phyloP scores from a whole-genome alignment of 2,329 filamentous ascomycete genomes.

The Elsinoe necatrix region DNA sequence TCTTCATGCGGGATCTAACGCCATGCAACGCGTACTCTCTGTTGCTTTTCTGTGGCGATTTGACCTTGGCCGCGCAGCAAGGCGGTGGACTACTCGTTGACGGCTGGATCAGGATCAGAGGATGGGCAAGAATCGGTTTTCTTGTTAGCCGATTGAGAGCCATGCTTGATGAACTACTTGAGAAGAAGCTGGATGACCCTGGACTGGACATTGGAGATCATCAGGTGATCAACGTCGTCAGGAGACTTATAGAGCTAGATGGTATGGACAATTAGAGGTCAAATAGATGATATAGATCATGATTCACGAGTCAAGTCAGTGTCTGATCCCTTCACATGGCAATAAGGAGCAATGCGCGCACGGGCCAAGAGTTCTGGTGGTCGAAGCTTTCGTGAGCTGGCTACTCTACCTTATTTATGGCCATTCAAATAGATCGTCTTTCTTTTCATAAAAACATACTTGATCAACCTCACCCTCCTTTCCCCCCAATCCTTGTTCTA shows the following conservation, averaged over 20 bases:
- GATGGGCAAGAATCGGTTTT: conserved; percentile 92
- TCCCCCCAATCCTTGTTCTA: neutral
- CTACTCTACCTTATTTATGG: neutral
- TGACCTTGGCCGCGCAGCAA: conserved; percentile 72
- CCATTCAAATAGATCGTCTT: neutral
- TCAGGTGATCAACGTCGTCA: conserved; percentile 68
- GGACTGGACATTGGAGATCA: conserved; percentile 36
- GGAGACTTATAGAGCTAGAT: conserved; percentile 78
- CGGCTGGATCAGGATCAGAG: conserved; percentile 76
- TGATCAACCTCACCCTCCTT: neutral
- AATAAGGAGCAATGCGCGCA: neutral
- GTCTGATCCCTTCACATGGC: neutral
- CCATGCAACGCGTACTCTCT: conserved; percentile 87
- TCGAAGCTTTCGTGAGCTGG: neutral
- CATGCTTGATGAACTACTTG: conserved; percentile 80
- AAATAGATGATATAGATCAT: neutral
- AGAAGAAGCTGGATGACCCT: conserved; percentile 70
- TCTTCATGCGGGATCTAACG: conserved; percentile 84
- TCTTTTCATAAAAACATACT: neutral
- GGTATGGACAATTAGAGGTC: conserved; percentile 41
- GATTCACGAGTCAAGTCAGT: neutral
- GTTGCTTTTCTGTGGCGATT: conserved; percentile 77
- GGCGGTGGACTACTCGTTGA: conserved; percentile 84
- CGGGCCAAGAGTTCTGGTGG: neutral
- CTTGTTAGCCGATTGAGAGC: conserved; percentile 72